Base-by-base conservation (phyloP, 805 yeast genomes). In the Saturnispora hagleri region DNA sequence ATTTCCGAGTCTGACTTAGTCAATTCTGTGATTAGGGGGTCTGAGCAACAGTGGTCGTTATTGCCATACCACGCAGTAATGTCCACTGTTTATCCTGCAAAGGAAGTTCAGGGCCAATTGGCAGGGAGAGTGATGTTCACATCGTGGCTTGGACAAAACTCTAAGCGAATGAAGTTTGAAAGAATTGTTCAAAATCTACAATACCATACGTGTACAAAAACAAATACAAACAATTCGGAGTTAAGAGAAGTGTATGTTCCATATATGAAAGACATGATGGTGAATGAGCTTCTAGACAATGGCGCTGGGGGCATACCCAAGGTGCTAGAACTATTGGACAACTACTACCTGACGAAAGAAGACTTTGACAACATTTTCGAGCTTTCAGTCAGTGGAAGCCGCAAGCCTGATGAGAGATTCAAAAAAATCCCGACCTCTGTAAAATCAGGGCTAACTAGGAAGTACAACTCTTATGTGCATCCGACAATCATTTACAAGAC, bases 31-130 rank as follows among this genome's bases (percentile, higher is more conserved):
- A 91, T 93, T 53, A 86, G 95, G 62, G 85, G 95, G 43, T 79
- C 91, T 41, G 96, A 90, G 58, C 98, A 91, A 66, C 87, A 86
- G 59, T 90, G 98, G 98, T 81, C 93, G 55, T 73, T 91, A 54
- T 76, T 93, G 73, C 99, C 98, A 6, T 75, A 89, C 60, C 97
- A 89, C 68, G 97, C 89, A 0, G 76, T 89, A 4, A 73, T 86
- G 74, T 90, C 97, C 1, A 79, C 95, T 0, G 88, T 93, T 12
- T 70, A 79, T 47, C 99, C 98, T 1, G 76, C 88, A 0, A 80
- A 80, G 34, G 77, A 74, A 56, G 82, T 89, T 20, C 82, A 87
- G 15, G 97, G 97, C 7, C 77, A 75, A 47, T 67, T 84, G 47
- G 68, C 75, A 1, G 85, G 85, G 9, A 73, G 96, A 57, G 80